A percentile compares a stretch with the other conserved stretches of the same genome.
phyloP scores from a whole-genome alignment of 768 basidiomycete genomes.

The Trametes meyenii region DNA sequence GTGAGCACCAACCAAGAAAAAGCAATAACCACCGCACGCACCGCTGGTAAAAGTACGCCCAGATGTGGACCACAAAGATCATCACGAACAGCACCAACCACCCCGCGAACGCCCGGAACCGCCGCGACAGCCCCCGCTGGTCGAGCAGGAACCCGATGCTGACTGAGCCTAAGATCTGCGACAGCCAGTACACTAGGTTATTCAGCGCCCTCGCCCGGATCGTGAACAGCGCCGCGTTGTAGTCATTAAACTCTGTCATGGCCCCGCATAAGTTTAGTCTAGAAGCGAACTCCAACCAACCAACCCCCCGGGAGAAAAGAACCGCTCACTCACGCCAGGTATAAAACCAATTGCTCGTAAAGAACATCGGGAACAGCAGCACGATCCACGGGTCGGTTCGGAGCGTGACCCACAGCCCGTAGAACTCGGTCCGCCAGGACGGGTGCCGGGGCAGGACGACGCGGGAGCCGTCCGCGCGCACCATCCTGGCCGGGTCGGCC shows the following conservation, averaged over 20 bases:
- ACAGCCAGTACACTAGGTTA: conserved; percentile 77
- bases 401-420: conserved; percentile 68
- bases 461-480: conserved; percentile 75
- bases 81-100: conserved; percentile 64
- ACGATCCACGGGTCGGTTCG: conserved; percentile 72
- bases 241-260: conserved; percentile 80
- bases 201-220: conserved; percentile 79
- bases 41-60: conserved; percentile 59
- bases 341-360: conserved; percentile 85
- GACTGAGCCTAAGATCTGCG: conserved; percentile 77
- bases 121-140: conserved; percentile 53
- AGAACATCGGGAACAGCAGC: conserved; percentile 84
- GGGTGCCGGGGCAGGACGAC: conserved; percentile 65
- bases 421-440: conserved; percentile 77
- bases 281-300: too few species aligned
- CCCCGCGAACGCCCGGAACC: conserved; percentile 70
- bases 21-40: conserved; percentile 4
- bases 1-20: background rate
- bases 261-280: too few species aligned
- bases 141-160: conserved; percentile 74
- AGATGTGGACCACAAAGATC: conserved; percentile 71
- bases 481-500: conserved; percentile 71
- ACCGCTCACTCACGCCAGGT: conserved; percentile 67
- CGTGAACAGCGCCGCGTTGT: conserved; percentile 78
- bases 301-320: background rate